Evolutionary conservation across 2,329 filamentous ascomycete genomes (phyloP), one percentile per base, ranked within the genome.

Genomic region (Phialophora verrucosa): DNA sequence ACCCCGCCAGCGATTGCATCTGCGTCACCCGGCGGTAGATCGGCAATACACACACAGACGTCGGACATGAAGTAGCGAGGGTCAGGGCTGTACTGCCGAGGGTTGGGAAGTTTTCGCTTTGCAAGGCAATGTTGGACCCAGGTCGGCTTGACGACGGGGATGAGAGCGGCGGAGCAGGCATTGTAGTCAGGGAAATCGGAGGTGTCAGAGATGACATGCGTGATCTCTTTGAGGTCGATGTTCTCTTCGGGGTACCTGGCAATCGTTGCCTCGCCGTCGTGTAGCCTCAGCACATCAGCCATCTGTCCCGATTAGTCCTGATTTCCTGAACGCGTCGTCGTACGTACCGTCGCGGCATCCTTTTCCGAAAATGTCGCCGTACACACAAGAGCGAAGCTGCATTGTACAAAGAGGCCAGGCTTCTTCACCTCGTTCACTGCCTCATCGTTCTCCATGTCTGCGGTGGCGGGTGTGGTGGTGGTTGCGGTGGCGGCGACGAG

Each of bases 1-100:
- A 94, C 91, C 0, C 92, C 94, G 11, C 93, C 95, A 47, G 91
- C 88, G 64, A 99, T 97, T 11, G 93, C 91, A 79, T 98, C 94
- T 76, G 93, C 91, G 78, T 99, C 95, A 42, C 88, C 90, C 42
- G 87, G 83, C 0, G 95, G 95, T 55, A 99, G 87, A 73, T 95
- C 91, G 55, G 90, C 92, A 75, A 91, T 96, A 35, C 89, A 90
- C 20, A 97, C 84, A 31, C 91, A 86, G 50, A 98, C 90, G 72
- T 92, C 89, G 59, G 91, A 91, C 79, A 99, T 91, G 76, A 97
- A 95, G 76, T 97, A 88, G 65, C 90, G 87, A 1, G 94, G 93
- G 74, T 99, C 95, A 1, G 95, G 95, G 54, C 90, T 97, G 77
- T 90, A 96, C 17, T 92, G 91, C 49, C 94, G 88, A 10, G 93